A percentile compares a stretch with the other conserved stretches of the same genome.
Conservation (phyloP, 2,329 filamentous ascomycete species). For the Domatiomyces catenatus region DNA sequence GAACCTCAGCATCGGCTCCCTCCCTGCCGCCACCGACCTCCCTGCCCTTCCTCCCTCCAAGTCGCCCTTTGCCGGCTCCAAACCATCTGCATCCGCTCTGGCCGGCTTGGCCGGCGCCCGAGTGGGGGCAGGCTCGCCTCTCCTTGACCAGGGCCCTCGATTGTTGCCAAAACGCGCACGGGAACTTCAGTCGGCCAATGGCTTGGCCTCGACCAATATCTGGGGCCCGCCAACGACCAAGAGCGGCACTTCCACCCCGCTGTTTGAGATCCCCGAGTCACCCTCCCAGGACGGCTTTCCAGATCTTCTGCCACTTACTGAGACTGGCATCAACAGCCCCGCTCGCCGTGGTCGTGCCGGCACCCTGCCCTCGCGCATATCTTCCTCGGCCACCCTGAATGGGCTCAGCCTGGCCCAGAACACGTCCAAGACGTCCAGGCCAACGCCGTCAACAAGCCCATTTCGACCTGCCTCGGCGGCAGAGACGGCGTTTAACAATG, state of each 20-base stretch:
- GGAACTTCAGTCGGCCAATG: constrained; percentile 95
- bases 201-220: constrained; percentile 51
- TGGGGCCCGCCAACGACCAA: constrained; percentile 73
- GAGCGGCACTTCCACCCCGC: constrained; percentile 86
- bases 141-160: constrained; percentile 69
- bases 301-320: constrained; percentile 61
- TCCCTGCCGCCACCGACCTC: constrained; percentile 12
- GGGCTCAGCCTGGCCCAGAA: constrained; percentile 40
- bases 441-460: constrained; percentile 73
- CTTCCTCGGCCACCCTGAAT: constrained; percentile 53
- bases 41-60: constrained; percentile 9
- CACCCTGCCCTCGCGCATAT: constrained; percentile 90
- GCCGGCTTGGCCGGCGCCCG: constrained; percentile 42
- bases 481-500: constrained; percentile 21
- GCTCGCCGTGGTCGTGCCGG: constrained; percentile 75
- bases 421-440: constrained; percentile 64
- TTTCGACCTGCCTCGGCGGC: constrained; percentile 49
- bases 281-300: constrained; percentile 86
- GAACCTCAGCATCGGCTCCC: constrained; percentile 15
- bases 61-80: constrained; percentile 14
- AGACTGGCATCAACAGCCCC: constrained; percentile 48
- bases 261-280: constrained; percentile 94
- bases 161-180: constrained; percentile 91
- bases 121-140: constrained; percentile 88
- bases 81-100: constrained; percentile 10